Percentiles rank a stretch among this genome's conserved stretches.
Evolutionary conservation across 1,284 basidiomycete genomes (phyloP).

Genomic region (Fomitopsis palustris): DNA sequence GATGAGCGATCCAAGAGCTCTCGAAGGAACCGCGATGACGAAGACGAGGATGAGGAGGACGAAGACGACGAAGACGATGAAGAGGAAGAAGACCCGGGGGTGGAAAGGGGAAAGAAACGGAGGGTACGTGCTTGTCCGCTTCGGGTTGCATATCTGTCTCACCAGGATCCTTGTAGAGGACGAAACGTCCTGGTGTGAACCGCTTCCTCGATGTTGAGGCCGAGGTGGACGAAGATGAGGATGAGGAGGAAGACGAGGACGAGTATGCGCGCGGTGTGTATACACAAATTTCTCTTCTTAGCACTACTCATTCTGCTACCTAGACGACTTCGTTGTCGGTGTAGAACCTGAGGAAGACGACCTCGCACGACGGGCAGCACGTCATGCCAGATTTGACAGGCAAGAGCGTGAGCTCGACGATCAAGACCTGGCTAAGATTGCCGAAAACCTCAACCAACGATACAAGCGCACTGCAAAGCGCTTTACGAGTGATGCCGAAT

Average conservation of each 20-base stretch:
- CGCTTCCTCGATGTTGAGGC: conserved; percentile 96
- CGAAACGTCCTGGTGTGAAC: conserved; percentile 61
- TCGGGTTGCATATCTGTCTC: conserved; percentile 8
- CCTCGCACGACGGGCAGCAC: conserved; percentile 52
- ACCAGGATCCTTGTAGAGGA: conserved; percentile 46
- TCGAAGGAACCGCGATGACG: conserved; percentile 38
- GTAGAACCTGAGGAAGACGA: conserved; percentile 70
- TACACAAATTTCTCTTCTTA: background rate
- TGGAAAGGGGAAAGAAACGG: conserved; percentile 46
- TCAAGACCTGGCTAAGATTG: conserved; percentile 84
- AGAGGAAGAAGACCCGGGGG: conserved; percentile 38
- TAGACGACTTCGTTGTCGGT: conserved; percentile 81
- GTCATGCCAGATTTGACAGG: conserved; percentile 80
- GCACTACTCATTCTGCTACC: background rate
- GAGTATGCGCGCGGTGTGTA: conserved; percentile 70
- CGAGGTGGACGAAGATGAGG: conserved; percentile 91
- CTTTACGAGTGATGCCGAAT: conserved; percentile 87
- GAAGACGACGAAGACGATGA: conserved; percentile 48
- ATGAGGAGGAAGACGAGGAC: conserved; percentile 92
- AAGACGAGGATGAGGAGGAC: conserved; percentile 49
- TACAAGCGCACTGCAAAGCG: conserved; percentile 69
- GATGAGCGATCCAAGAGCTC: conserved; percentile 28
- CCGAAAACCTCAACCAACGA: conserved; percentile 80
- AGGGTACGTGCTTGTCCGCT: conserved; percentile 43
- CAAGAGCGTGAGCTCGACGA: conserved; percentile 77